phyloP scores from a whole-genome alignment of 2,329 filamentous ascomycete genomes.

The Harringtonia lauricola region DNA sequence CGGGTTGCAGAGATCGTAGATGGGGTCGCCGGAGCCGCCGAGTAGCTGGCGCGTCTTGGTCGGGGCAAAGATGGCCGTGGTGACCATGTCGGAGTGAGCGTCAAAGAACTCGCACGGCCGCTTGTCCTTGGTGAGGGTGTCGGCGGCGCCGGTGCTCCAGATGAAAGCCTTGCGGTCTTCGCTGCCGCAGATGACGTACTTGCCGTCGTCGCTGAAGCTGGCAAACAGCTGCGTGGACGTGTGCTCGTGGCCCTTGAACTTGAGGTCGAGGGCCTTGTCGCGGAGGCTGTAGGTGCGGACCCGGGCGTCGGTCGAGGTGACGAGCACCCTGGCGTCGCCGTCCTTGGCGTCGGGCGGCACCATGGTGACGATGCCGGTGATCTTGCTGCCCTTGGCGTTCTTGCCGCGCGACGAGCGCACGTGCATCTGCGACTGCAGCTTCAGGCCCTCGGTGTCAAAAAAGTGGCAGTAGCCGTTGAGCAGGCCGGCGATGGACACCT shows the following conservation, averaged over 20 bases:
- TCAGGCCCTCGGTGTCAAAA: conserved; percentile 85
- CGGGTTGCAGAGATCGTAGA: conserved; percentile 96
- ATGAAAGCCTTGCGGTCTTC: conserved; percentile 87
- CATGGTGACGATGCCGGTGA: conserved; percentile 70
- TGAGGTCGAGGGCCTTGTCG: conserved; percentile 76
- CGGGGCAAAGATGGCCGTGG: conserved; percentile 78
- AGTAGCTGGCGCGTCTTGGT: conserved; percentile 66
- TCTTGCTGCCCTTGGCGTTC: conserved; percentile 94
- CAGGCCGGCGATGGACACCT: conserved; percentile 77
- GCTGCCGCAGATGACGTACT: conserved; percentile 83
- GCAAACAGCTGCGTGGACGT: conserved; percentile 83
- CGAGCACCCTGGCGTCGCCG: conserved; percentile 68
- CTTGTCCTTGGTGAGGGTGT: conserved; percentile 63
- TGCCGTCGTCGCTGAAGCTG: conserved; percentile 75
- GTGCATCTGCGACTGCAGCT: conserved; percentile 74
- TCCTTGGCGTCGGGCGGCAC: conserved; percentile 18
- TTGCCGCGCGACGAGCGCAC: conserved; percentile 87
- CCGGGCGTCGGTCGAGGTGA: conserved; percentile 92
- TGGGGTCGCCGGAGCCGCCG: conserved; percentile 72
- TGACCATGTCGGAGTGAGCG: conserved; percentile 80
- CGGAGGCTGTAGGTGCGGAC: conserved; percentile 81
- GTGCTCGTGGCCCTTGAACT: conserved; percentile 88
- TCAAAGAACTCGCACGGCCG: conserved; percentile 81
- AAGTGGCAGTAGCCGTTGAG: conserved; percentile 79
- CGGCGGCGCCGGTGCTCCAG: conserved; percentile 58